Base-by-base conservation (phyloP, 805 yeast genomes). In the Middelhovenomyces tepae region DNA sequence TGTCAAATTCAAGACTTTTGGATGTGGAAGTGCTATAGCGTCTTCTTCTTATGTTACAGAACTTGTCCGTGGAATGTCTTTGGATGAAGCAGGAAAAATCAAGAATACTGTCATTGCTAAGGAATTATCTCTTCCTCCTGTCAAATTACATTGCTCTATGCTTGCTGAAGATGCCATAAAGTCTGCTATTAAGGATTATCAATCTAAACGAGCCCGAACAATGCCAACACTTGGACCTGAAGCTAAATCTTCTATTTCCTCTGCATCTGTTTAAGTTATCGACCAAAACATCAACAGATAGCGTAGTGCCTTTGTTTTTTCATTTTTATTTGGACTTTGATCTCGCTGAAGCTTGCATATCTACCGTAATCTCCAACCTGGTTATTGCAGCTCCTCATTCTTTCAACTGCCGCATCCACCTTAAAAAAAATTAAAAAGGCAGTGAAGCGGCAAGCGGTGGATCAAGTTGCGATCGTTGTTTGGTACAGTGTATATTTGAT, bases 11-110 rank as follows among this genome's bases (percentile, higher is more conserved):
- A 91, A 91, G 72, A 91, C 98, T 3, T 91, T 91, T 64, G 98
- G 98, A n/a, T 91, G 98, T 58, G 98, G 98, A 28, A 77, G 91
- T 2, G 98, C 98, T 33, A 91, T 91, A 56, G 98, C 98, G 1
- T 82, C 94, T 2, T 81, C 94, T 7, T 83, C 95, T 1, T 91
- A 81, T 57, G 91, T 91, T 52, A 91, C 98, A 3, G 96, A 87
- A 54, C 70, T 91, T 43, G 95, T 91, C 38, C 80, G 89, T 54
- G 98, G 98, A 27, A 86, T 84, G 75, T 72, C 91, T 27, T 64
- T 91, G 32, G 96, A 89, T 34, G 96, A 91, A 55, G 97, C 97
- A 15, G 77, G 85, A 37, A 71, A 75, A 59, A 82, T 91, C 58
- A 91, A 89, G 61, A 91, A 91, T 64, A 84, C 95, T 5, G 78